Percentiles rank a stretch among this genome's conserved stretches.
These are phyloP conservation scores for Plasmodium adleri DNA, from an alignment of 169 alveolate genomes.

Conservation along the genomic window DNA sequence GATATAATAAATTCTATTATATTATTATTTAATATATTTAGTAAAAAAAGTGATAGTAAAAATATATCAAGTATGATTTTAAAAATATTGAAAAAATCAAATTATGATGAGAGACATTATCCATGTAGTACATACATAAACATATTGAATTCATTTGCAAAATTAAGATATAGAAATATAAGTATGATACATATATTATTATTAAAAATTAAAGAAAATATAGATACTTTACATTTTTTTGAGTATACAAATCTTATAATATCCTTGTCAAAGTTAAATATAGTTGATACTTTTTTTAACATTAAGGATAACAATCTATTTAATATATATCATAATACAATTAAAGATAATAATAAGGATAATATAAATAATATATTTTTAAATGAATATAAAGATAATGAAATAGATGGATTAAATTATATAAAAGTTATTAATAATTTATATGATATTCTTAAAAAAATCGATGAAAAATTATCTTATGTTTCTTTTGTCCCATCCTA, in stretches of 20 bases:
- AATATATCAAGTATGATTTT: constrained; percentile 17
- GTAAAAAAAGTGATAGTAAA: constrained; percentile 55
- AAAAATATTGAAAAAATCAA: constrained; percentile 21
- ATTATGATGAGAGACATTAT: constrained; percentile 8
- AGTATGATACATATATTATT: constrained; percentile 24
- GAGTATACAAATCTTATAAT: constrained; percentile 55
- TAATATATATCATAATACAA: neutral
- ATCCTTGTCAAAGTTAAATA: constrained; percentile 56
- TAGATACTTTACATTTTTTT: constrained; percentile 28
- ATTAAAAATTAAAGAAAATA: constrained; percentile 28
- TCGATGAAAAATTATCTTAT: constrained; percentile 16
- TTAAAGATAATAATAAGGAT: neutral
- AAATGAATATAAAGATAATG: constrained; percentile 21
- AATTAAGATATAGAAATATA: constrained; percentile 54
- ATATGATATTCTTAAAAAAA: constrained; percentile 25
- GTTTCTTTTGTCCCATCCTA: constrained; percentile 27
- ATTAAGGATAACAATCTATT: constrained; percentile 22
- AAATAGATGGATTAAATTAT: neutral
- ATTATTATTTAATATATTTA: constrained; percentile 42
- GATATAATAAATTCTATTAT: constrained; percentile 1
- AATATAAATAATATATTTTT: constrained; percentile 19
- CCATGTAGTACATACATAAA: constrained; percentile 32
- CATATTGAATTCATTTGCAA: constrained; percentile 63
- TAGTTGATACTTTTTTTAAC: constrained; percentile 22
- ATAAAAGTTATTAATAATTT: constrained; percentile 14